phyloP scores from a whole-genome alignment of 331 rosid species.

The Malus hybrid region DNA sequence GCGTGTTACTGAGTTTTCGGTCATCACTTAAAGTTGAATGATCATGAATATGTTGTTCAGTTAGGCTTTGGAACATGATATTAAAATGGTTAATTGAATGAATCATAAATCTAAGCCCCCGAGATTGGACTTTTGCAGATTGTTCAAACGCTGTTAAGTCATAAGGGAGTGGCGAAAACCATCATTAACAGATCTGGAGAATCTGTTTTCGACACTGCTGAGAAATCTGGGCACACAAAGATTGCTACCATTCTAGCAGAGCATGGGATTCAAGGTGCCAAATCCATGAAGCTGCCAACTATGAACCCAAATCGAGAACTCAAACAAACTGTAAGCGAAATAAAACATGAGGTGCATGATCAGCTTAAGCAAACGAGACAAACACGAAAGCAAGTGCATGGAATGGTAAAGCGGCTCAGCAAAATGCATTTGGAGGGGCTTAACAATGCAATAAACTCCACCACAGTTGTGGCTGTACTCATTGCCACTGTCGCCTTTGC shows the following conservation, averaged over 20 bases:
- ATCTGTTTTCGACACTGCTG: constrained; percentile 66
- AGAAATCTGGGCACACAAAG: constrained; percentile 32
- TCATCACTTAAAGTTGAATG: background rate
- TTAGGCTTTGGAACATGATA: background rate
- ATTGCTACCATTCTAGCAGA: constrained; percentile 35
- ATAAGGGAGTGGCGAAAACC: constrained; percentile 32
- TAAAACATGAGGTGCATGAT: constrained; percentile 65
- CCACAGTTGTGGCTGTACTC: constrained; percentile 66
- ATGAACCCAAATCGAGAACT: constrained; percentile 44
- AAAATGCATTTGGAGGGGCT: constrained; percentile 76
- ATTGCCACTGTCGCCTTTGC: constrained; percentile 80
- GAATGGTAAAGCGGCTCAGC: constrained; percentile 56
- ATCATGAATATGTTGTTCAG: background rate
- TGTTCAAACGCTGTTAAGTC: constrained; percentile 42
- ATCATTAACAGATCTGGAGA: constrained; percentile 55
- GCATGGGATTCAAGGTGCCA: constrained; percentile 54
- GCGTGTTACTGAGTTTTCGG: no score
- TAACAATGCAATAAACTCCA: constrained; percentile 75
- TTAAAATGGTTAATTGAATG: background rate
- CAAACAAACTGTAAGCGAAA: constrained; percentile 67
- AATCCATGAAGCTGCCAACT: constrained; percentile 34
- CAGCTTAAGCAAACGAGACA: constrained; percentile 68
- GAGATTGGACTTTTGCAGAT: constrained; percentile 31
- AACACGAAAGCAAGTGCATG: constrained; percentile 55
- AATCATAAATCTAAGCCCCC: background rate